Conservation (phyloP, 23 red algal genomes). For the Cyanidium caldarium region DNA sequence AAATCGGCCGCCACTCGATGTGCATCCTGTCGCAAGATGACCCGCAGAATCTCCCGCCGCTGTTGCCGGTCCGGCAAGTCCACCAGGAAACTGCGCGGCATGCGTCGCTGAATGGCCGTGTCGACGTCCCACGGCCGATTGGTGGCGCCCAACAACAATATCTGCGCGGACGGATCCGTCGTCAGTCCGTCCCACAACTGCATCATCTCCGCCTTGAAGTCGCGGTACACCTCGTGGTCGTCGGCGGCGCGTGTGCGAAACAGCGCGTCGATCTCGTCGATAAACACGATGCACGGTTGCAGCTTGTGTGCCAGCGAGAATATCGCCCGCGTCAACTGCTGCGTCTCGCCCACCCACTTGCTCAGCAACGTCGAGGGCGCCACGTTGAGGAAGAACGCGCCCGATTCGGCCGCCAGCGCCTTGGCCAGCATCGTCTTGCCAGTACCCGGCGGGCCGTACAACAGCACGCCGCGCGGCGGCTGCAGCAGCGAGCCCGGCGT, state of each 20-base stretch:
- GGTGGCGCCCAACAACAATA: constrained; percentile 84
- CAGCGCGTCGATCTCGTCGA: constrained; percentile 95
- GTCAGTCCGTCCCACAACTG: constrained; percentile 92
- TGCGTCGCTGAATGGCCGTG: constrained; percentile 74
- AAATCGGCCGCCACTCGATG: constrained; percentile 29
- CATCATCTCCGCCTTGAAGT: constrained; percentile 99
- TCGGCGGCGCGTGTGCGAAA: constrained; percentile 55
- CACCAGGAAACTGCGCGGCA: constrained; percentile 82
- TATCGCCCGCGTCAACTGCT: constrained; percentile 72
- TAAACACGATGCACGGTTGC: constrained; percentile 84
- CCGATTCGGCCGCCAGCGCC: constrained; percentile 66
- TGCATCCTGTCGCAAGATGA: constrained; percentile 24
- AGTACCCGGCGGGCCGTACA: constrained; percentile 93
- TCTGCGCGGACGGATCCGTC: constrained; percentile 37
- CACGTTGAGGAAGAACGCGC: constrained; percentile 59
- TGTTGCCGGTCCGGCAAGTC: constrained; percentile 34
- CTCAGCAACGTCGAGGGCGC: constrained; percentile 63
- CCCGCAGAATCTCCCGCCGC: constrained; percentile 50
- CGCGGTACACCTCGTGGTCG: constrained; percentile 89
- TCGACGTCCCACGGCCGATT: constrained; percentile 95
- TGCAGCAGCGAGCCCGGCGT: constrained; percentile 5
- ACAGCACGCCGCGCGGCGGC: constrained; percentile 57
- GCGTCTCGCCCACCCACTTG: constrained; percentile 96
- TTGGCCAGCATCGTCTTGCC: constrained; percentile 95
- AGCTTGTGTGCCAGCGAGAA: constrained; percentile 83